Evolutionary conservation across 305 asterid species (phyloP).

Genomic region (Euphrasia arctica): DNA sequence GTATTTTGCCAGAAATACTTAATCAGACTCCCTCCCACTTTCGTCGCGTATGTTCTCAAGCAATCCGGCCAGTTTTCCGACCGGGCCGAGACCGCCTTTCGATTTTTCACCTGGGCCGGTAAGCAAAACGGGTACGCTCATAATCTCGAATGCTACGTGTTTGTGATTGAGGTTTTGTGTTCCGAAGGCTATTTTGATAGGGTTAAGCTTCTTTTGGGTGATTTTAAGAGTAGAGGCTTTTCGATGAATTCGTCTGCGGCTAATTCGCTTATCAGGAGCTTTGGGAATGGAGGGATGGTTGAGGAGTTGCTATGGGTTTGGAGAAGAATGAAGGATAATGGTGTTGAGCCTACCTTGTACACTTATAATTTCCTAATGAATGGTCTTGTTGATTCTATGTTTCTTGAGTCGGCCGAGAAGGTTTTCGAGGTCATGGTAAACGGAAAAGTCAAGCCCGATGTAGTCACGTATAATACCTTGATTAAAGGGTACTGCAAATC

Average conservation of each 20-base stretch:
- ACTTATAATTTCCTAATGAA: constrained; percentile 86
- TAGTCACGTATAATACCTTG: constrained; percentile 80
- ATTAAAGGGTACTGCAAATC: constrained; percentile 77
- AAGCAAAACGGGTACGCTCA: constrained; percentile 77
- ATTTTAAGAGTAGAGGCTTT: constrained; percentile 45
- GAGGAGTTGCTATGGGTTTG: constrained; percentile 90
- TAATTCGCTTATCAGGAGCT: constrained; percentile 75
- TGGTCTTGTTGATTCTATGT: constrained; percentile 73
- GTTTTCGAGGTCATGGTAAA: constrained; percentile 79
- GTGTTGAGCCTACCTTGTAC: constrained; percentile 73
- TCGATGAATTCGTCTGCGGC: constrained; percentile 44
- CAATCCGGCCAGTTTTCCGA: constrained; percentile 38
- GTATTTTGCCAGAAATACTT: constrained; percentile 56
- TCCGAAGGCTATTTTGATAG: constrained; percentile 45
- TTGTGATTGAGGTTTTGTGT: constrained; percentile 57
- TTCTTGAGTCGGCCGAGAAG: constrained; percentile 71
- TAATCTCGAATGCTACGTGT: constrained; percentile 67
- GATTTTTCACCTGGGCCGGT: constrained; percentile 76
- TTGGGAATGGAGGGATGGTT: constrained; percentile 84
- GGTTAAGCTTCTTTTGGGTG: constrained; percentile 44
- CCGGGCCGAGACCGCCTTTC: constrained; percentile 44
- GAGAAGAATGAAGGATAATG: constrained; percentile 73
- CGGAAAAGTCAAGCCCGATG: constrained; percentile 72
- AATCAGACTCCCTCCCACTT: constrained; percentile 66
- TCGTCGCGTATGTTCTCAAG: constrained; percentile 50